Conservation (phyloP, 768 basidiomycete species). For the Serendipita indica region DNA sequence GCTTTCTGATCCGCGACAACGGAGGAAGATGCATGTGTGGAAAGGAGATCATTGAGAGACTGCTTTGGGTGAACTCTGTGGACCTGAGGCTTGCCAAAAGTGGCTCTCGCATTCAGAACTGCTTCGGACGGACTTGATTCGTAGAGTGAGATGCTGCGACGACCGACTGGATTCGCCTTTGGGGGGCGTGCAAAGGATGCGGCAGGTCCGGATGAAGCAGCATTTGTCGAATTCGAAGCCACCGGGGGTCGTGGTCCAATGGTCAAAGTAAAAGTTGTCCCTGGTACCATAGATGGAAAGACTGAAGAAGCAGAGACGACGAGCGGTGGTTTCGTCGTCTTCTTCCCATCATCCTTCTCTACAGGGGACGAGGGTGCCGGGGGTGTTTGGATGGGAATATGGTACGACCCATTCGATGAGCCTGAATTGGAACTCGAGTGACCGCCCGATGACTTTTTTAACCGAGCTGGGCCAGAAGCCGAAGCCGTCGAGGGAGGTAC, state of each 20-base stretch:
- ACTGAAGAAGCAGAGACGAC: not conserved
- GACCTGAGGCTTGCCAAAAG: not conserved
- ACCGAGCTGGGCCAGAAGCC: not conserved
- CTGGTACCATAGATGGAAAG: not conserved
- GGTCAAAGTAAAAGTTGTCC: not conserved
- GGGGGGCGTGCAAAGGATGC: not conserved
- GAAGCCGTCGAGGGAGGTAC: not conserved
- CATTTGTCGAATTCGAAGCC: not conserved
- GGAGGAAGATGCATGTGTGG: too few species aligned
- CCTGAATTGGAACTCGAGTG: not conserved
- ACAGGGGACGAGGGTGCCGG: not conserved
- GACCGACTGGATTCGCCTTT: not conserved
- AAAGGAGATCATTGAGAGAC: too few species aligned
- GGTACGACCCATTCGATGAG: not conserved
- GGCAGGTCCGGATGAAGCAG: not conserved
- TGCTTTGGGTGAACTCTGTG: too few species aligned
- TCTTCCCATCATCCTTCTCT: not conserved
- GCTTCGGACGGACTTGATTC: not conserved
- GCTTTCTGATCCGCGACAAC: too few species aligned
- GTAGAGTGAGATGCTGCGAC: not conserved
- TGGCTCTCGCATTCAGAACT: not conserved
- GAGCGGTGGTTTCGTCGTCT: not conserved
- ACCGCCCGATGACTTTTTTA: not conserved
- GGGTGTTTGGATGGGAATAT: not conserved
- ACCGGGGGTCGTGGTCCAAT: not conserved